Evolutionary conservation across 2,329 filamentous ascomycete species (phyloP), one percentile per base, ranked within the genome.

Genomic region (Fusarium euwallaceae): DNA sequence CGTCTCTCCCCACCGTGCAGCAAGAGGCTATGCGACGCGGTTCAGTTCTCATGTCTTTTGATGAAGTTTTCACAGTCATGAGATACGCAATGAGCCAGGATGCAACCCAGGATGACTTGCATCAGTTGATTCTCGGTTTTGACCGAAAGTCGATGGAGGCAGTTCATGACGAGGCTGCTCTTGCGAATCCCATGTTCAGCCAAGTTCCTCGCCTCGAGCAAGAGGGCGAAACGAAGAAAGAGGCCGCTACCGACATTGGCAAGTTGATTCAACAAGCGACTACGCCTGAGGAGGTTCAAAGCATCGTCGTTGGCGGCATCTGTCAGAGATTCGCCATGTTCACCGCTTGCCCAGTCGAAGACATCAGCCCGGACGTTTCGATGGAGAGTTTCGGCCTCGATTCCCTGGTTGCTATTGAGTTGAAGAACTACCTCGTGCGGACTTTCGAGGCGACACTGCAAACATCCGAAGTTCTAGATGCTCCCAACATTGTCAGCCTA

Each of bases 331-430:
- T 71, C 20, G 71, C 71, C 22, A 69, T 71, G 67, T 72, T 72
- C 36, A 70, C 64, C 9, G 67, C 67, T 8, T 62, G 58, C 36
- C 67, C 65, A 7, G 66, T 66, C 3, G 71, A 73, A 1, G 71
- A 73, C 10, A 58, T 73, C n/a, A 67, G 67, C 11, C 63, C 69
- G 0, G 69, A 71, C 41, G 58, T 66, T 24, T 64, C 71, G 8
- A 67, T 74, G 60, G 66, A 66, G 17, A 69, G 43, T 12, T 64
- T 74, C 6, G 71, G 71, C 8, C 66, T 74, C 27, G 71, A 74
- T 22, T 74, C 71, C 16, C 64, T 74, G 2, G 69, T 74, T 5
- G 63, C 71, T n/a, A 74, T 72, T 3, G 71, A 74, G 58, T 41
- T 74, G 59, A 74, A 74, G 64, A 74, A 74, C 53, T 74, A 48